Conservation (phyloP, 331 rosid genomes). For the Dryas integrifolia region DNA sequence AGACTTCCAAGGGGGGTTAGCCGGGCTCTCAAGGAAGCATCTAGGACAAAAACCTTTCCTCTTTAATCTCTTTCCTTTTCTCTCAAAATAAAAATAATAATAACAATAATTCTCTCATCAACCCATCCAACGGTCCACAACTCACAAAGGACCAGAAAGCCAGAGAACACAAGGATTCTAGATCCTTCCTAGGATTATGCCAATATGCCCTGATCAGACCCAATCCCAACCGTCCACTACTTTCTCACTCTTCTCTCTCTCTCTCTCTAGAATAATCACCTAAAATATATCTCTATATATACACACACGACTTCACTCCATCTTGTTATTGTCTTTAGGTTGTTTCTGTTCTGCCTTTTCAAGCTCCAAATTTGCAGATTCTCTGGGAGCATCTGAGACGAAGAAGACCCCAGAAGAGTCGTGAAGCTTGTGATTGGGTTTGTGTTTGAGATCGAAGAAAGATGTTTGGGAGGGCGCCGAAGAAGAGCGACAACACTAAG, state of each 20-base stretch:
- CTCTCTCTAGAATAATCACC: background rate
- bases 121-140: constrained; percentile 32
- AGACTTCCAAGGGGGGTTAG: background rate
- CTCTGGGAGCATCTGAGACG: background rate
- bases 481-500: constrained; percentile 64
- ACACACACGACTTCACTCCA: background rate
- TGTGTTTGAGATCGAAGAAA: background rate
- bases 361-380: background rate
- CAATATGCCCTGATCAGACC: background rate
- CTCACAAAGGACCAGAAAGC: background rate
- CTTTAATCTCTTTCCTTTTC: background rate
- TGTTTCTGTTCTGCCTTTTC: background rate
- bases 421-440: constrained; percentile 1
- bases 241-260: too few species aligned
- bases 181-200: constrained; percentile 31
- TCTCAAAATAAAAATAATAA: background rate
- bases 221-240: constrained; percentile 1
- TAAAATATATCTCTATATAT: background rate
- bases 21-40: constrained; percentile 32
- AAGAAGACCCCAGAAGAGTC: background rate
- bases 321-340: background rate
- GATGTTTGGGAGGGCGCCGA: constrained; percentile 76
- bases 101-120: background rate
- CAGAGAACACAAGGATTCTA: constrained; percentile 25
- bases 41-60: constrained; percentile 25